Conservation (phyloP, 2,329 filamentous ascomycete genomes). For the Sporothrix euskadiensis region DNA sequence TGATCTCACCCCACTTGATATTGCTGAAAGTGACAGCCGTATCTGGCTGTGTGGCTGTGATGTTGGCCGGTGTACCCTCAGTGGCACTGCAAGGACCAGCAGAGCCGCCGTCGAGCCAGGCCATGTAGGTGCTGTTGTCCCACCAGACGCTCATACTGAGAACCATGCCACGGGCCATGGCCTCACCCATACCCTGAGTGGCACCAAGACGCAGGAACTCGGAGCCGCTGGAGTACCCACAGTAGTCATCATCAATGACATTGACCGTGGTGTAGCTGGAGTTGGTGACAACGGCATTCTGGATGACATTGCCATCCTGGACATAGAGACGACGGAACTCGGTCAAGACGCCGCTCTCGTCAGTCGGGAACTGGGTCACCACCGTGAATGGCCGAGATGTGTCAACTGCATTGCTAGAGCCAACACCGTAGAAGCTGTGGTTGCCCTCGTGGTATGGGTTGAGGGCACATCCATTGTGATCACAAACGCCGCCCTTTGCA, state of each 20-base stretch:
- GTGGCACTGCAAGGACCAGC: constrained; percentile 54
- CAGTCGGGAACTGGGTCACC: constrained; percentile 57
- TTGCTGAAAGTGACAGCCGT: constrained; percentile 57
- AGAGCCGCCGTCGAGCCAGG: constrained; percentile 51
- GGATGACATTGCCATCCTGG: not conserved
- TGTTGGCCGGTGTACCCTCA: constrained; percentile 53
- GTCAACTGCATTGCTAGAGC: constrained; percentile 52
- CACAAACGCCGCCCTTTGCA: constrained; percentile 53
- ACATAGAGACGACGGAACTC: not conserved
- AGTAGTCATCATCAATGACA: constrained; percentile 8
- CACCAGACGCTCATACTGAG: constrained; percentile 53
- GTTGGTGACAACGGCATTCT: constrained; percentile 35
- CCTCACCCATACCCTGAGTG: constrained; percentile 52
- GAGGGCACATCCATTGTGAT: constrained; percentile 66
- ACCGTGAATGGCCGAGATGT: constrained; percentile 59
- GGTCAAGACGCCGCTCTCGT: not conserved
- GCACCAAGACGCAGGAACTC: constrained; percentile 52
- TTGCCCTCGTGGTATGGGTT: constrained; percentile 64
- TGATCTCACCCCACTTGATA: constrained; percentile 62
- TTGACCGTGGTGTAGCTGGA: constrained; percentile 24
- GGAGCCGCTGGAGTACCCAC: constrained; percentile 42
- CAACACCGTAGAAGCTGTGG: constrained; percentile 52
- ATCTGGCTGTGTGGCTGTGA: constrained; percentile 49
- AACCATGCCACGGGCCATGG: constrained; percentile 49
- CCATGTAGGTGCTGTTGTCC: constrained; percentile 50